Conservation (phyloP, 805 yeast genomes). For the Wickerhamomyces mucosus region DNA sequence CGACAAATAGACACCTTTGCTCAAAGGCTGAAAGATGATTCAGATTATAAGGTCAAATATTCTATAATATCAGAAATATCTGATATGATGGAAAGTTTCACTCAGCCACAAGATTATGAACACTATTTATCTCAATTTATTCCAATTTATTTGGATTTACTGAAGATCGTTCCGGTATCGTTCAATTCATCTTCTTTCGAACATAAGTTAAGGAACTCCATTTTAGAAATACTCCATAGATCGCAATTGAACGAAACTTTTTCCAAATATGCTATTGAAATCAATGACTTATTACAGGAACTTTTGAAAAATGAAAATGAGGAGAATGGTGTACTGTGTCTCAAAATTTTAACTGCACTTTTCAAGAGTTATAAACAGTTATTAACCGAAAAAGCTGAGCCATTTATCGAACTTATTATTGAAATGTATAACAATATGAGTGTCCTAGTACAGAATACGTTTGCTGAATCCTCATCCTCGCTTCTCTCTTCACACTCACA, state of each 20-base stretch:
- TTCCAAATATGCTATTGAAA: slow-evolving; percentile 54
- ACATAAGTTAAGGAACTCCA: slow-evolving; percentile 65
- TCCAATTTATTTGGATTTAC: slow-evolving; percentile 56
- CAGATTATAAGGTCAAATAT: slow-evolving; percentile 53
- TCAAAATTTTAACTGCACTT: slow-evolving; percentile 77
- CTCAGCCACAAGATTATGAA: slow-evolving; percentile 74
- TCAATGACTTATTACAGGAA: slow-evolving; percentile 49
- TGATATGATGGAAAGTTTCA: slow-evolving; percentile 79
- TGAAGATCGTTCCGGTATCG: slow-evolving; percentile 65
- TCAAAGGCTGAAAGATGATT: slow-evolving; percentile 42
- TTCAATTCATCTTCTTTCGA: slow-evolving; percentile 59
- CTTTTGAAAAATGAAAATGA: slow-evolving; percentile 77
- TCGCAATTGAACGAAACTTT: slow-evolving; percentile 76
- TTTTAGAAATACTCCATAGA: slow-evolving; percentile 73
- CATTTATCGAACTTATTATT: slow-evolving; percentile 68
- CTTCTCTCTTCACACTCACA: slow-evolving; percentile 6
- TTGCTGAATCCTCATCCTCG: too few relatives aligned
- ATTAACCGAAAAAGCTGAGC: slow-evolving; percentile 61
- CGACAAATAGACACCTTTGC: slow-evolving; percentile 61
- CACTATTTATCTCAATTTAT: slow-evolving; percentile 59
- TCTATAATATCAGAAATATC: slow-evolving; percentile 71
- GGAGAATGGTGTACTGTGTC: slow-evolving; percentile 86
- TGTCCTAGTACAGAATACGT: slow-evolving; percentile 59
- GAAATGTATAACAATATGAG: slow-evolving; percentile 76
- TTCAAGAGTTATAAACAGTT: slow-evolving; percentile 75